phyloP scores from a whole-genome alignment of 805 yeast genomes.

The Kuraishia cidri region DNA sequence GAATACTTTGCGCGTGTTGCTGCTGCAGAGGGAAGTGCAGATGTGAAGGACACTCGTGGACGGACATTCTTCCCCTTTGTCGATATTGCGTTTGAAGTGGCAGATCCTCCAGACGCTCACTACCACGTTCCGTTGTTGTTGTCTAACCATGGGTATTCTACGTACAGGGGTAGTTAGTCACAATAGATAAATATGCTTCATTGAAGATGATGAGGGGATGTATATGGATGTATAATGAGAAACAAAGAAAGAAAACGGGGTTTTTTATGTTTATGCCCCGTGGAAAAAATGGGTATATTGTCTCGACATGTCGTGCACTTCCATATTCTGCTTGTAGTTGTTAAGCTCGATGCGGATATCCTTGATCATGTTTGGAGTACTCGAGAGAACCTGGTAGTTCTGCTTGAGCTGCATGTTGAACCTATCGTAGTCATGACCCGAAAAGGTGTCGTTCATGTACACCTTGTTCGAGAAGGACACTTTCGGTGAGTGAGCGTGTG shows the following conservation, averaged over 20 bases:
- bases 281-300: constrained; percentile 60
- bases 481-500: too few relatives aligned
- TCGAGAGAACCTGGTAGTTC: constrained; percentile 27
- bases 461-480: constrained; percentile 4
- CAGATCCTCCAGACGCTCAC: constrained; percentile 63
- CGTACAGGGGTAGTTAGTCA: constrained; percentile 72
- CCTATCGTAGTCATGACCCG: constrained; percentile 44
- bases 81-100: constrained; percentile 67
- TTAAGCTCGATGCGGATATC: constrained; percentile 60
- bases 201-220: background rate
- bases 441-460: constrained; percentile 30
- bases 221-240: background rate
- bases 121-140: constrained; percentile 85
- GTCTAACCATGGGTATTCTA: constrained; percentile 81
- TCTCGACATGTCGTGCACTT: constrained; percentile 53
- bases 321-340: constrained; percentile 59
- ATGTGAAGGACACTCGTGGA: constrained; percentile 14
- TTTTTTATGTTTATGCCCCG: constrained; percentile 11
- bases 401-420: constrained; percentile 42
- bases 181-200: background rate
- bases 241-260: background rate
- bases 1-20: constrained; percentile 38
- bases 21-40: constrained; percentile 8
- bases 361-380: constrained; percentile 41
- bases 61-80: constrained; percentile 79